Percentiles rank a stretch among this genome's conserved stretches.
These are phyloP conservation scores for Ophiostoma pallidulum DNA, from an alignment of 2,329 filamentous ascomycete genomes.

Conservation along the genomic window DNA sequence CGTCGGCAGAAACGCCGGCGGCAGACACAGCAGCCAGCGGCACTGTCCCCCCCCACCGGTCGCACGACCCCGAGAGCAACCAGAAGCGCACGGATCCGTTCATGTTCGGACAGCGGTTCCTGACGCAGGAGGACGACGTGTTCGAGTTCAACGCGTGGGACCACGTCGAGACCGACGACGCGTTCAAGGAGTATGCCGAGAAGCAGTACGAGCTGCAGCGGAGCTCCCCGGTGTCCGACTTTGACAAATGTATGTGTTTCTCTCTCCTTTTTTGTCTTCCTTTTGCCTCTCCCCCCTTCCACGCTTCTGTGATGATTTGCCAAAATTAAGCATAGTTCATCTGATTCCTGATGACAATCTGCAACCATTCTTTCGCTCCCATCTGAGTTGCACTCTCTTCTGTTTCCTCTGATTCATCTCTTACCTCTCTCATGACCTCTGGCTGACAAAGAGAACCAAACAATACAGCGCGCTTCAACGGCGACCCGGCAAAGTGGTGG, in stretches of 20 bases:
- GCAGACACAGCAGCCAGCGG: no score
- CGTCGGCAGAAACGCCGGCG: neutral
- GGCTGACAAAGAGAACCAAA: constrained; percentile 8
- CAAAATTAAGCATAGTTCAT: constrained; percentile 62
- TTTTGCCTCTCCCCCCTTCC: neutral
- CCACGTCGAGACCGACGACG: constrained; percentile 85
- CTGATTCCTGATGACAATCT: constrained; percentile 58
- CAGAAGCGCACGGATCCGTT: constrained; percentile 87
- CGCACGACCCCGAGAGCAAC: constrained; percentile 62
- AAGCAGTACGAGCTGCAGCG: constrained; percentile 79
- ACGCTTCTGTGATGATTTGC: constrained; percentile 33
- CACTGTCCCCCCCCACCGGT: constrained; percentile 49
- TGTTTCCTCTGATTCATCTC: constrained; percentile 8
- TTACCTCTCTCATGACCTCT: neutral
- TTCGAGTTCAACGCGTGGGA: constrained; percentile 99
- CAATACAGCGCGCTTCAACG: constrained; percentile 66
- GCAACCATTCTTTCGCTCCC: constrained; percentile 61
- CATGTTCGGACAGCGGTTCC: constrained; percentile 82
- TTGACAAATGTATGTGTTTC: constrained; percentile 66
- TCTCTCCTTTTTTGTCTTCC: constrained; percentile 1
- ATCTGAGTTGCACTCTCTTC: constrained; percentile 44
- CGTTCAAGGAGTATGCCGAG: constrained; percentile 78
- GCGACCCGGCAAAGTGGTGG: constrained; percentile 92
- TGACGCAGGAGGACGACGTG: constrained; percentile 77
- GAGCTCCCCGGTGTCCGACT: constrained; percentile 78